phyloP scores from a whole-genome alignment of 164 flowering plant species.

The Vitis labrusca region DNA sequence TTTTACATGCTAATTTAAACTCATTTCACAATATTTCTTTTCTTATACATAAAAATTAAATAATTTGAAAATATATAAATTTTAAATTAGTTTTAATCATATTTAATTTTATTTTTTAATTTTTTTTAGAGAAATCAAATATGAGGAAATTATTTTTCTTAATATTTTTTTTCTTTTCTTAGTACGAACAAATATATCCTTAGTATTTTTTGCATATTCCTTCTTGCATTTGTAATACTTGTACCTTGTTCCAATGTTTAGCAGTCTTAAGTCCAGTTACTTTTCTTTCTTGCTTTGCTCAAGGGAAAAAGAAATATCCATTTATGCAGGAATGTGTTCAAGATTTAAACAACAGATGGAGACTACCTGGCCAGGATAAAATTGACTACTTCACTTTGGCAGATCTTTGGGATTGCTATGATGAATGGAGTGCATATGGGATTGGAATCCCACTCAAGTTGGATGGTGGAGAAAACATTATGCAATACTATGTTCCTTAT shows the following conservation, averaged over 20 bases:
- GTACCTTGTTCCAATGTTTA: no score
- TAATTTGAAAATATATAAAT: no score
- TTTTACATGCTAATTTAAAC: background rate
- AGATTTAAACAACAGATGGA: conserved; percentile 37
- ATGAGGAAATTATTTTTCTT: no score
- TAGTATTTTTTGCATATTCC: background rate
- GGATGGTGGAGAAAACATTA: conserved; percentile 21
- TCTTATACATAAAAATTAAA: background rate
- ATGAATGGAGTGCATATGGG: conserved; percentile 62
- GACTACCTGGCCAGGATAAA: conserved; percentile 27
- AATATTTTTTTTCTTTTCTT: background rate
- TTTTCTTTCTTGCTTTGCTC: background rate
- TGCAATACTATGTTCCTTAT: conserved; percentile 40
- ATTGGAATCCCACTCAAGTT: conserved; percentile 29
- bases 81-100: no score
- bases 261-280: background rate
- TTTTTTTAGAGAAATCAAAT: no score
- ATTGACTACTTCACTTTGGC: conserved; percentile 42
- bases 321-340: conserved; percentile 25
- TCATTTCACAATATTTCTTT: background rate
- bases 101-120: background rate
- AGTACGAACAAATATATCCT: background rate
- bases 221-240: no score
- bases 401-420: conserved; percentile 50
- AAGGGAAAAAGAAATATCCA: background rate